phyloP scores from a whole-genome alignment of 352 stramenopile genomes.

The Phytophthora syringae region DNA sequence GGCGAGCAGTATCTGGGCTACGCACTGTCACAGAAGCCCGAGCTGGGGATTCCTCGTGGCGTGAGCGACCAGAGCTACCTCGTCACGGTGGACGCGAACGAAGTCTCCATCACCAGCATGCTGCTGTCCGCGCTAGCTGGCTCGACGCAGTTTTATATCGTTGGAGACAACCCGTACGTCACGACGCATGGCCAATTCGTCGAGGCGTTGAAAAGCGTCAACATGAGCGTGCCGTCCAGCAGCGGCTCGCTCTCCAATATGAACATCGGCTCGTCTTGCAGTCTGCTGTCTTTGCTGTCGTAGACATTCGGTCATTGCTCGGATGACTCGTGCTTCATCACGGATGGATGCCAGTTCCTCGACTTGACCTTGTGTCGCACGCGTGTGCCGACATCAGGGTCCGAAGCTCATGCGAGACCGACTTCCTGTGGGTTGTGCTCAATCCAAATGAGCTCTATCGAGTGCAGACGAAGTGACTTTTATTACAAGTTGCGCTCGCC shows the following conservation, averaged over 20 bases:
- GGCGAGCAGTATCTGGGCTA: conserved; percentile 66
- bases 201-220: conserved; percentile 48
- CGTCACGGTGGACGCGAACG: conserved; percentile 42
- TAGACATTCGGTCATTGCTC: no score
- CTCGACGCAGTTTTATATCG: conserved; percentile 58
- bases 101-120: conserved; percentile 46
- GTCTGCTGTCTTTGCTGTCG: conserved; percentile 16
- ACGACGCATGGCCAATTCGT: conserved; percentile 40
- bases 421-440: no score
- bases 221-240: conserved; percentile 50
- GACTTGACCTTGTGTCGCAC: no score
- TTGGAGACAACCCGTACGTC: conserved; percentile 53
- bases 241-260: conserved; percentile 20
- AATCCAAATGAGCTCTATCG: no score
- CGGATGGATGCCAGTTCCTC: no score
- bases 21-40: conserved; percentile 47
- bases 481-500: conserved; percentile 20
- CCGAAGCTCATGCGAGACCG: no score
- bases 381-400: no score
- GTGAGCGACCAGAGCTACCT: conserved; percentile 51
- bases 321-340: no score
- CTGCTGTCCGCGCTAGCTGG: conserved; percentile 36
- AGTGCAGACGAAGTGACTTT: conserved; percentile 25
- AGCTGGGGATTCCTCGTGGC: conserved; percentile 58
- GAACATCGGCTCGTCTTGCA: conserved; percentile 23